These are phyloP conservation scores for Rhipidocladum racemiflorum DNA, from an alignment of 176 grass and related monocot genomes.

Conservation along the genomic window DNA sequence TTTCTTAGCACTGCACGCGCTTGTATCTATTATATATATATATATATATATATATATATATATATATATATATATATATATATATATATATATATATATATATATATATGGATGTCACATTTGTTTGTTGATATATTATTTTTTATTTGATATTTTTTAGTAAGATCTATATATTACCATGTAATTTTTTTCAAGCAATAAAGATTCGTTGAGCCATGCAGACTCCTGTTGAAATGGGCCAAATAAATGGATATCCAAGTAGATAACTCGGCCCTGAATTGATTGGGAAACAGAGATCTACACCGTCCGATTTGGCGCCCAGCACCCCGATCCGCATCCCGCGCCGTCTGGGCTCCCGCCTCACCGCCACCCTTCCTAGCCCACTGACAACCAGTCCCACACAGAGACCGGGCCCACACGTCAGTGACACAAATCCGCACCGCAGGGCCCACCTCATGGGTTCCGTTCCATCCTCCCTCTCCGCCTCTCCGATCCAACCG, in stretches of 20 bases:
- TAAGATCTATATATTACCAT: too few relatives aligned
- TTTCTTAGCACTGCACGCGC: too few relatives aligned
- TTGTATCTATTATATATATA: too few relatives aligned
- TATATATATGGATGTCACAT: too few relatives aligned
- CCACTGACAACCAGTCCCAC: conserved; percentile 14
- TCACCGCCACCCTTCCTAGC: not conserved
- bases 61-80: too few relatives aligned
- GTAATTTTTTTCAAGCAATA: too few relatives aligned
- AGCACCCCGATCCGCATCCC: conserved; percentile 17
- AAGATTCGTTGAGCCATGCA: too few relatives aligned
- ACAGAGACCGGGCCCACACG: not conserved
- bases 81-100: too few relatives aligned
- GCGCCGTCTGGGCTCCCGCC: not conserved
- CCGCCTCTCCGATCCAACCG: conserved; percentile 41
- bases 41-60: too few relatives aligned
- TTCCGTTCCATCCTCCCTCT: conserved; percentile 6
- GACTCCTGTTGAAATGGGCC: not conserved
- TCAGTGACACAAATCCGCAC: not conserved
- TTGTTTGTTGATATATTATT: too few relatives aligned
- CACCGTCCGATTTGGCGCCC: conserved; percentile 36
- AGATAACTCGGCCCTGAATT: not conserved
- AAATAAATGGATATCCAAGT: not conserved
- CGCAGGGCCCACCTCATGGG: conserved; percentile 8
- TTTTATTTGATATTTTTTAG: too few relatives aligned
- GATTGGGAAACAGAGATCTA: not conserved